A percentile compares a stretch with the other conserved stretches of the same genome.
Evolutionary conservation across 495 filamentous ascomycete genomes (phyloP).

Genomic region (Aspergillus funiculosus): DNA sequence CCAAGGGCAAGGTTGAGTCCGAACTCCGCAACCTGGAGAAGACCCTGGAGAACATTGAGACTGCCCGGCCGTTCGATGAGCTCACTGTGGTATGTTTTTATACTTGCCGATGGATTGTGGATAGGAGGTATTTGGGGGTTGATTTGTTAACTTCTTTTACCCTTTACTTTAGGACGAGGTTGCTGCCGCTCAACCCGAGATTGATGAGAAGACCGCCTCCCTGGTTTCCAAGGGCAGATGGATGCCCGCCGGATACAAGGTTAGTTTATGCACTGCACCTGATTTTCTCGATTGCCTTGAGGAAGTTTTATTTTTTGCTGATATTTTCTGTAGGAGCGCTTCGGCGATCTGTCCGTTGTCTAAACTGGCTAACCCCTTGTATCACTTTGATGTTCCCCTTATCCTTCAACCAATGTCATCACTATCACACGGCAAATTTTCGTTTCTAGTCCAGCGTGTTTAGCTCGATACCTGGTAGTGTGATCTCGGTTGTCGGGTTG

Average conservation of each 20-base stretch:
- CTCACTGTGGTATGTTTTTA: constrained; percentile 83
- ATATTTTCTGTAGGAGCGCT: constrained; percentile 70
- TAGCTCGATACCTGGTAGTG: constrained; percentile 25
- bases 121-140: neutral
- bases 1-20: constrained; percentile 87
- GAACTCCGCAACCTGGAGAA: constrained; percentile 88
- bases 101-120: neutral
- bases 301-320: constrained; percentile 7
- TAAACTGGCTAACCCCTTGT: constrained; percentile 48
- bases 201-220: constrained; percentile 87
- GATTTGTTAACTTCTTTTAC: constrained; percentile 15
- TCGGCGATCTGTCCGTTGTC: constrained; percentile 88
- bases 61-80: constrained; percentile 91
- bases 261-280: constrained; percentile 34
- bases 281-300: neutral
- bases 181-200: constrained; percentile 83
- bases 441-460: constrained; percentile 34
- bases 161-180: constrained; percentile 75
- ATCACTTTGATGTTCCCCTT: constrained; percentile 26
- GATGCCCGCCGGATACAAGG: constrained; percentile 98
- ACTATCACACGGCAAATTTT: constrained; percentile 32
- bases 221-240: constrained; percentile 96
- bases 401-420: constrained; percentile 34
- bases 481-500: constrained; percentile 31
- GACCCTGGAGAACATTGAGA: constrained; percentile 96